Conservation (phyloP, 2,329 filamentous ascomycete genomes). For the Elsinoe arachidis region DNA sequence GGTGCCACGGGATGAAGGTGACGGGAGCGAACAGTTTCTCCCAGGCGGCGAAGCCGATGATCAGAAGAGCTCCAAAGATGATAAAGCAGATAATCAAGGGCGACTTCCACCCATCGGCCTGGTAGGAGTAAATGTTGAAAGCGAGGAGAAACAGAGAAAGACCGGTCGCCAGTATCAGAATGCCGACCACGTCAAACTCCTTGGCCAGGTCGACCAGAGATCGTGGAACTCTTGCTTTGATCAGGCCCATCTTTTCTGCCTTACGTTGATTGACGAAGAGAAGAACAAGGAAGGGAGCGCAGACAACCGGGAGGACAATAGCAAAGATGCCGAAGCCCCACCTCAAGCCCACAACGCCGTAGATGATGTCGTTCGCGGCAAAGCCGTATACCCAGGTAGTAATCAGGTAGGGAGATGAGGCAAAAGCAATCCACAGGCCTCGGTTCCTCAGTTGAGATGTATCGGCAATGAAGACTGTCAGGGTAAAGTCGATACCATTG, state of each 20-base stretch:
- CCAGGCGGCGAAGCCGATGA: constrained; percentile 44
- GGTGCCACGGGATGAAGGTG: constrained; percentile 45
- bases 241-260: constrained; percentile 23
- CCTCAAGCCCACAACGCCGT: constrained; percentile 20
- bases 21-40: constrained; percentile 47
- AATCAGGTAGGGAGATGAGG: constrained; percentile 26
- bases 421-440: constrained; percentile 25
- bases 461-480: constrained; percentile 28
- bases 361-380: constrained; percentile 22
- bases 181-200: constrained; percentile 25
- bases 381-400: constrained; percentile 24
- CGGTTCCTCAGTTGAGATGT: constrained; percentile 26
- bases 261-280: constrained; percentile 23
- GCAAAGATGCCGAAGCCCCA: constrained; percentile 27
- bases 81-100: constrained; percentile 17
- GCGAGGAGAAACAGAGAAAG: constrained; percentile 30
- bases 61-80: constrained; percentile 39
- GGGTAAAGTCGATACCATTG: constrained; percentile 24
- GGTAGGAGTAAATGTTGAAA: constrained; percentile 15
- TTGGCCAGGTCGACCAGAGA: constrained; percentile 22
- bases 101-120: constrained; percentile 16
- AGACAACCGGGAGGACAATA: constrained; percentile 24
- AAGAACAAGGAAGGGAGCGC: constrained; percentile 21
- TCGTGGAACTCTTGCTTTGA: constrained; percentile 17
- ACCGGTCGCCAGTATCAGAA: constrained; percentile 26